Base-by-base conservation (phyloP, 2,329 filamentous ascomycete species). In the Aspergillus quadricinctus region DNA sequence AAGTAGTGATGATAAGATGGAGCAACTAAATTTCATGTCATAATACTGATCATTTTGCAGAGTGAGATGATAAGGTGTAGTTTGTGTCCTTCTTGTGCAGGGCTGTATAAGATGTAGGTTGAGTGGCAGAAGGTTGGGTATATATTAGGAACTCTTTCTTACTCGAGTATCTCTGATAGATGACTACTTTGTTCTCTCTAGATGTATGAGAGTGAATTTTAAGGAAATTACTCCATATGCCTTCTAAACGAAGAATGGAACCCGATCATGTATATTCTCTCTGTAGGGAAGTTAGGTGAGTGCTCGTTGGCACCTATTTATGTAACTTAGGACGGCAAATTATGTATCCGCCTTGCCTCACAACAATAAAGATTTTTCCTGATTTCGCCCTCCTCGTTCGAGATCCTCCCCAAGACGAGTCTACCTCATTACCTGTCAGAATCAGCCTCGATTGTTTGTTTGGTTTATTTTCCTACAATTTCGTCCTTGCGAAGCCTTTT, bases 271-370 rank as follows among this genome's bases (percentile, higher is more conserved):
- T 21, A 4, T 19, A 43, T 43, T 8, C n/a, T 43, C 10, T n/a
- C 40, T 43, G 23, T 45, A 40, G 41, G 35, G n/a, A 35, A 49
- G 45, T 40, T 5, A 35, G 14, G 11, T 29, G 23, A 48, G 50
- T 29, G 43, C n/a, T 52, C 40, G 41, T 46, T 46, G 37, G 51
- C 27, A 31, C 27, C 27, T 14, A 37, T 49, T 35, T 58, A 56
- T 35, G 31, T 35, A 37, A 37, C 31, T 37, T 56, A 60, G 53
- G 53, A 58, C 55, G 53, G 60, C 55, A 60, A 58, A 57, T 49
- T 58, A 55, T 51, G 45, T 49, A 28, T 45, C 48, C 52, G 55
- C 40, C 50, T 52, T 56, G 52, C 50, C 55, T 57, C 28, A 28
- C 25, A 28, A 50, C 25, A 49, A 50, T 46, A 9, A 5, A 14